Percentiles rank a stretch among this genome's conserved stretches.
Conservation (phyloP, 208 protist species). For the Trypanosoma congolense region DNA sequence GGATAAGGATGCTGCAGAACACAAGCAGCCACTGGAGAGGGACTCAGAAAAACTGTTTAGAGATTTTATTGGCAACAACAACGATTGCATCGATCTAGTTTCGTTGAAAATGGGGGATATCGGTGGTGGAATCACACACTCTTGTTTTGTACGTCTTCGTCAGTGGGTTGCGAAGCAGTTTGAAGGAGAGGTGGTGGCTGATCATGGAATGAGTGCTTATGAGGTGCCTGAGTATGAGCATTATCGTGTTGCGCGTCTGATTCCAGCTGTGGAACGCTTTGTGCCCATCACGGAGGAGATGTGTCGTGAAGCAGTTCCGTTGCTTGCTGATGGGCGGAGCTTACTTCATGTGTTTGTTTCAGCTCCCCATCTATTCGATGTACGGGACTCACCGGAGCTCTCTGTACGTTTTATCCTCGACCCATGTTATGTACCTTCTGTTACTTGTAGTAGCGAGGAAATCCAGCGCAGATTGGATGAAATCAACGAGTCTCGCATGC, state of each 20-base stretch:
- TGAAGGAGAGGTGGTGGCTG: neutral
- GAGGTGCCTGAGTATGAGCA: constrained; percentile 70
- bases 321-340: constrained; percentile 45
- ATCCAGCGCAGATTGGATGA: constrained; percentile 27
- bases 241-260: constrained; percentile 70
- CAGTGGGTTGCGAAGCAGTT: neutral
- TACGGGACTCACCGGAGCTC: constrained; percentile 19
- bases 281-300: constrained; percentile 38
- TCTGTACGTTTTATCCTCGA: constrained; percentile 46
- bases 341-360: constrained; percentile 72
- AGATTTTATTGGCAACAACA: constrained; percentile 6
- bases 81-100: constrained; percentile 21
- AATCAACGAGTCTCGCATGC: constrained; percentile 10
- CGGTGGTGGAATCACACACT: neutral
- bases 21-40: neutral
- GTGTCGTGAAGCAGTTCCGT: constrained; percentile 21
- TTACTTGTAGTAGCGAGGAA: constrained; percentile 22
- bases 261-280: constrained; percentile 29
- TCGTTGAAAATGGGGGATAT: constrained; percentile 8
- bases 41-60: neutral
- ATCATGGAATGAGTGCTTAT: constrained; percentile 21
- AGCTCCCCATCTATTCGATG: constrained; percentile 53
- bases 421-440: constrained; percentile 23
- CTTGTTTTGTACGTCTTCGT: constrained; percentile 20
- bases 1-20: too few relatives aligned